Evolutionary conservation across 2,329 filamentous ascomycete genomes (phyloP).

Genomic region (Scedosporium apiospermum): DNA sequence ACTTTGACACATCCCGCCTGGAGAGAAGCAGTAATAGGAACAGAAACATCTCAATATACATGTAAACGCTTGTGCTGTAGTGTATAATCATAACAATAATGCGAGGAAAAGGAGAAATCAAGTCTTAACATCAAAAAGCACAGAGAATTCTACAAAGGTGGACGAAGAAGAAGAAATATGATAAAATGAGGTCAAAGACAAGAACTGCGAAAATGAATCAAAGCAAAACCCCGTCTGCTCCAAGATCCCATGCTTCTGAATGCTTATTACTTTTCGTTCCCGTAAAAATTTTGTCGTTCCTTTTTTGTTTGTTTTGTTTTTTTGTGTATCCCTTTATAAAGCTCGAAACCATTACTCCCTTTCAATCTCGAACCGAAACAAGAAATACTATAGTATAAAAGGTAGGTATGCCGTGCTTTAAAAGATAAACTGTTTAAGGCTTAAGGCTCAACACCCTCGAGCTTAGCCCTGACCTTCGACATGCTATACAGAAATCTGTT

Average conservation of each 20-base stretch:
- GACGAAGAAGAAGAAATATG: neutral
- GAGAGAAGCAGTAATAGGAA: too few species aligned
- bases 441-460: neutral
- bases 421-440: too few species aligned
- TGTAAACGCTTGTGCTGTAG: too few species aligned
- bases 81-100: too few species aligned
- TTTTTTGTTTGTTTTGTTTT: neutral
- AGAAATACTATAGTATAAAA: neutral
- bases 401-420: too few species aligned
- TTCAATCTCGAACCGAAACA: neutral
- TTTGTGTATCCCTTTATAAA: neutral
- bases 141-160: too few species aligned
- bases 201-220: neutral
- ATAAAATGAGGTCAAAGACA: neutral
- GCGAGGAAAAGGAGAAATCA: too few species aligned
- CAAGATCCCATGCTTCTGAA: neutral
- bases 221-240: neutral
- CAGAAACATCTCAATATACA: too few species aligned
- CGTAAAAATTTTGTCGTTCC: neutral
- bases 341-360: neutral
- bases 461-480: conserved; percentile 51
- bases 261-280: neutral
- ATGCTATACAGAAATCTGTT: conserved; percentile 38
- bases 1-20: too few species aligned
- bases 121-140: too few species aligned